A percentile compares a stretch with the other conserved stretches of the same genome.
Conservation (phyloP, 2,329 filamentous ascomycete genomes). For the Coleophoma eucalyptorum region DNA sequence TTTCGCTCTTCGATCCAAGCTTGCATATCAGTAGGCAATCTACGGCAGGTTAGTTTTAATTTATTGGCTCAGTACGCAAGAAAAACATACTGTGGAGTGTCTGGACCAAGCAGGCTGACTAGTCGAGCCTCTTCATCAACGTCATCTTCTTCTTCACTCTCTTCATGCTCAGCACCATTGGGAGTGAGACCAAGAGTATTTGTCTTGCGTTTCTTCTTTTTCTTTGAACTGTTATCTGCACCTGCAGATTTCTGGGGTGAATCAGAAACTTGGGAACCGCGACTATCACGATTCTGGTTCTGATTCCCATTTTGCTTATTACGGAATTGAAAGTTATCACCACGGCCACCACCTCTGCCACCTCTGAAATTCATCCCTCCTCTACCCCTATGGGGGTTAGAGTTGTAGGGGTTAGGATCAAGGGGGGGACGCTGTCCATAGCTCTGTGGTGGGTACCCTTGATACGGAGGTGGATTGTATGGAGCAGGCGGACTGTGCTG, state of each 20-base stretch:
- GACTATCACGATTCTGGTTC: conserved; percentile 14
- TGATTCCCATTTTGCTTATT: conserved; percentile 27
- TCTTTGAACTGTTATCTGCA: conserved; percentile 33
- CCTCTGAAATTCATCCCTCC: conserved; percentile 32
- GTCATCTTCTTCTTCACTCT: conserved; percentile 64
- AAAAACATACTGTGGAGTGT: conserved; percentile 30
- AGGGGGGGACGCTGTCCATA: conserved; percentile 28
- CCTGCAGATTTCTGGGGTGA: conserved; percentile 46
- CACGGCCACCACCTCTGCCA: conserved; percentile 29
- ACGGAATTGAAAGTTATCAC: conserved; percentile 35
- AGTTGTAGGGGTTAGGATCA: conserved; percentile 30
- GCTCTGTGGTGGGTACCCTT: conserved; percentile 34
- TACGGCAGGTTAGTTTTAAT: conserved; percentile 25
- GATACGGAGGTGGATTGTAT: conserved; percentile 29
- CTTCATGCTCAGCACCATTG: conserved; percentile 42
- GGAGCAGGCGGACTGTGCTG: conserved; percentile 23
- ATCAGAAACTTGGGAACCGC: conserved; percentile 21
- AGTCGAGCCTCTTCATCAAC: conserved; percentile 55
- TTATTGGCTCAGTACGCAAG: background rate
- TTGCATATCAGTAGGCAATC: conserved; percentile 60
- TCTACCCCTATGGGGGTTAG: conserved; percentile 32
- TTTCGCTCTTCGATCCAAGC: conserved; percentile 79
- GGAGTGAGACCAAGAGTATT: conserved; percentile 71
- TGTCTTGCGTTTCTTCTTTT: conserved; percentile 69
- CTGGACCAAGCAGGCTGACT: conserved; percentile 30